Evolutionary conservation across 345 rosid genomes (phyloP), one percentile per base, ranked within the genome.

Genomic region (Eucalyptus shirleyi): DNA sequence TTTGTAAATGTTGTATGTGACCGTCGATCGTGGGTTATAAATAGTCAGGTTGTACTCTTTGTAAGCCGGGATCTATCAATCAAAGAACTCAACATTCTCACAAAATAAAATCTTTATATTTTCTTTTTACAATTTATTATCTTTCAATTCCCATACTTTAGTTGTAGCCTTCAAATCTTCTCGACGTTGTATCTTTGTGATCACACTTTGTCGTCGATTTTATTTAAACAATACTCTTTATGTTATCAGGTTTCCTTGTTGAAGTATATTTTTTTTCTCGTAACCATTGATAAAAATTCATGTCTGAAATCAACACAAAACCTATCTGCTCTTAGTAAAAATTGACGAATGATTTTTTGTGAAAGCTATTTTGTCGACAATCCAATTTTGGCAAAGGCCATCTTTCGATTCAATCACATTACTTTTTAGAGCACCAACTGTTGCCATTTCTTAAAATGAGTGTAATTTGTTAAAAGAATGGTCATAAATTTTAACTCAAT

Each of bases 11-110:
- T 0, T 2, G 6, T 56, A 24, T 24, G 30, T 56, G 30, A 56
- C 30, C 0, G 0, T 56, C 1, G 0, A 56, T 56, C 0, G 1
- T 56, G 13, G 1, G 5, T 56, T 56, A 56, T 56, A 56, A 23
- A 23, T 23, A 56, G 3, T 5, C 13, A 56, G 0, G 3, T 23
- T 23, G 2, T 56, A 56, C 30, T 56, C 13, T 56, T 56, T 24
- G 13, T 24, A 24, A 56, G 13, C 2, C 0, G 0, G 3, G 30
- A 24, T 24, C 30, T 23, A 24, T 56, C 26, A 21, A 56, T 56
- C 62, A 56, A 56, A 56, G 13, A 56, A 56, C 30, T 56, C 3
- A 56, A 56, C 1, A 1, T 56, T 9, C 30, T 56, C 0, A 5
- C 30, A 24, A 56, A 56, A 23, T 56, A 4, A 56, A 4, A 56